Base-by-base conservation (phyloP, 106 monocot genomes). In the Gastrodia elata region DNA sequence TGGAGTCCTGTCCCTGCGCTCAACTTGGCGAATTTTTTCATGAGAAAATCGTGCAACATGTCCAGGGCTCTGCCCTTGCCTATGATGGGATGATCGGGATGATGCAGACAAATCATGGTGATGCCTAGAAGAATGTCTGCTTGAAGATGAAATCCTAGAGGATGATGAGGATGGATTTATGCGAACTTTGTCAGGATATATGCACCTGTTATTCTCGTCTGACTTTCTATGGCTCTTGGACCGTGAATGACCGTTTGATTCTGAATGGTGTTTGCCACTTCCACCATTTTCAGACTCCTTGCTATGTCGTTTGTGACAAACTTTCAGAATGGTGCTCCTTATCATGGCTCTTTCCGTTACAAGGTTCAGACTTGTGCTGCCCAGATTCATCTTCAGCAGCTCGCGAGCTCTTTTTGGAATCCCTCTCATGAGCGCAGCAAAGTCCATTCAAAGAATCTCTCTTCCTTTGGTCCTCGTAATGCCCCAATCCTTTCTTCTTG, bases 1-100 rank as follows among this genome's bases (percentile, higher is more conserved):
- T 44, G 94, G 94, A 64, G 82, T 87, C n/a, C 73, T 78, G 9
- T 85, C 88, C 67, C 84, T 83, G 34, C 58, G 64, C 44, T 89
- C 83, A 28, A 69, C 64, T 56, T 75, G 77, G 65, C 77, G 81
- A 36, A 55, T 8, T 22, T 75, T 82, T 15, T 82, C 85, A 70
- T 71, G 46, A 36, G 85, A 70, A 18, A 76, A 80, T n/a, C 82
- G 72, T 16, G 81, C 81, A 1, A 44, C 16, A 61, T 64, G 57
- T 11, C 72, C 78, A 42, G 84, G 83, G 59, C 83, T 91, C 36
- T 79, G 80, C 6, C 75, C 86, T 59, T 81, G 83, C 58, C 75
- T 80, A 57, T 80, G 78, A 78, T 82, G 71, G 38, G 68, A 64
- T 40, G 46, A 79, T 52, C 84, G 76, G 46, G 82, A 79, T 64